Base-by-base conservation (phyloP, 2,329 filamentous ascomycete species). In the Esteya vermicola region DNA sequence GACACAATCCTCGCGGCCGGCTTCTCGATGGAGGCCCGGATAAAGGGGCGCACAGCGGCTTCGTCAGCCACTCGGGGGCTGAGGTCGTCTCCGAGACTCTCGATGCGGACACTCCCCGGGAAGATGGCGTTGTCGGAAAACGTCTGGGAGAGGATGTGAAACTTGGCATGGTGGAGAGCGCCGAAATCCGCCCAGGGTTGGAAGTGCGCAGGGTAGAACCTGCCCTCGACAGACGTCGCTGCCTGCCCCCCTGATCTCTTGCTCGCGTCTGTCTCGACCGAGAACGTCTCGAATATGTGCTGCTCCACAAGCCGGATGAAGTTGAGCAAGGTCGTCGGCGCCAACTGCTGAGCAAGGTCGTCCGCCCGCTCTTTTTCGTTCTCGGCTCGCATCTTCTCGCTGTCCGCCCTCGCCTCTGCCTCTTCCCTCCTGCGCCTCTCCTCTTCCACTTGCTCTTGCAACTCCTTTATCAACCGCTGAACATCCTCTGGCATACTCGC, bases 151-250 rank as follows among this genome's bases (percentile, higher is more conserved):
- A 36, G 14, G 4, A 8, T 8, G 13, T 36, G 9, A 16, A 41
- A 38, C 1, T 12, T 21, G 6, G 14, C 18, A 3, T 21, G 13
- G 28, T 41, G 39, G 2, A 22, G 4, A 9, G 33, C 28, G 12
- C 22, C 12, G 19, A 41, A 41, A n/a, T 37, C 39, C 6, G 22
- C 18, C 39, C 39, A 41, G 3, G 33, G 34, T 18, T 27, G 30
- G 18, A 41, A 32, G 7, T 28, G 39, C n/a, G 22, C 18, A 12
- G 39, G 39, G 14, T 38, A 41, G 18, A n/a, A 38, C 13, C 13
- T 26, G 4, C 33, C 33, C 4, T 4, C 39, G 7, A 41, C 39
- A 5, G 20, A 16, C 6, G 39, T 41, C n/a, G 30, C 23, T 14
- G 23, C 6, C 2, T 9, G 4, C 5, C 31, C 12, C 8, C 30